Percentiles rank a stretch among this genome's conserved stretches.
These are phyloP conservation scores for Aspergillus saccharolyticus DNA, from an alignment of 495 filamentous ascomycete genomes.

Conservation along the genomic window DNA sequence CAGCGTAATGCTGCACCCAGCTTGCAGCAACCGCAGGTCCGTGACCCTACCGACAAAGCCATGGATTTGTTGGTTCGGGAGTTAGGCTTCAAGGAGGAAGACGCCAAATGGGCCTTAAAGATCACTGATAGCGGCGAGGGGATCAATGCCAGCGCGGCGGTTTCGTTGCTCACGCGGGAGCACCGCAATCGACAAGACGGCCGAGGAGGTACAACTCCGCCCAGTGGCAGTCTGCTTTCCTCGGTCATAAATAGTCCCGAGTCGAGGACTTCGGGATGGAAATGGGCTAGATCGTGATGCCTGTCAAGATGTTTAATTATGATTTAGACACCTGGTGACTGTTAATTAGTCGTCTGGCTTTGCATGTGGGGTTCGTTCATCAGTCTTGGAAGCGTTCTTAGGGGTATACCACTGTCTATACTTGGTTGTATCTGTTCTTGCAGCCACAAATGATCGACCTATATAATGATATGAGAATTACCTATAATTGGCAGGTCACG, in stretches of 20 bases:
- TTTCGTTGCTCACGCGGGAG: conserved; percentile 40
- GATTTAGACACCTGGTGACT: too few species aligned
- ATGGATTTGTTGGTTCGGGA: conserved; percentile 43
- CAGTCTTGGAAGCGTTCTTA: neutral
- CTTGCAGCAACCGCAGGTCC: conserved; percentile 34
- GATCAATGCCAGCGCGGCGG: conserved; percentile 42
- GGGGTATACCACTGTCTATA: neutral
- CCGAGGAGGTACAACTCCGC: conserved; percentile 10
- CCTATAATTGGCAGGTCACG: too few species aligned
- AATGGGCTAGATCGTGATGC: conserved; percentile 27
- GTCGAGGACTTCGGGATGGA: conserved; percentile 33
- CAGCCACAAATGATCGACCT: too few species aligned
- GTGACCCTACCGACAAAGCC: conserved; percentile 48
- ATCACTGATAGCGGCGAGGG: conserved; percentile 50
- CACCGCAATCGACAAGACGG: conserved; percentile 26
- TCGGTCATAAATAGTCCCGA: conserved; percentile 30
- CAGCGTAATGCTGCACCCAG: neutral
- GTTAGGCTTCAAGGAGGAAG: conserved; percentile 43
- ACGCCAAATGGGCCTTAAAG: conserved; percentile 49
- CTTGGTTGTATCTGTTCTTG: neutral
- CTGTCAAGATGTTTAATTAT: too few species aligned
- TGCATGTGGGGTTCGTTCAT: neutral
- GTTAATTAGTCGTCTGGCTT: neutral
- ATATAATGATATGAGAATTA: too few species aligned
- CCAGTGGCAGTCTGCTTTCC: conserved; percentile 20